A percentile compares a stretch with the other conserved stretches of the same genome.
phyloP scores from a whole-genome alignment of 176 grass and related monocot species.

The Oryza coarctata region DNA sequence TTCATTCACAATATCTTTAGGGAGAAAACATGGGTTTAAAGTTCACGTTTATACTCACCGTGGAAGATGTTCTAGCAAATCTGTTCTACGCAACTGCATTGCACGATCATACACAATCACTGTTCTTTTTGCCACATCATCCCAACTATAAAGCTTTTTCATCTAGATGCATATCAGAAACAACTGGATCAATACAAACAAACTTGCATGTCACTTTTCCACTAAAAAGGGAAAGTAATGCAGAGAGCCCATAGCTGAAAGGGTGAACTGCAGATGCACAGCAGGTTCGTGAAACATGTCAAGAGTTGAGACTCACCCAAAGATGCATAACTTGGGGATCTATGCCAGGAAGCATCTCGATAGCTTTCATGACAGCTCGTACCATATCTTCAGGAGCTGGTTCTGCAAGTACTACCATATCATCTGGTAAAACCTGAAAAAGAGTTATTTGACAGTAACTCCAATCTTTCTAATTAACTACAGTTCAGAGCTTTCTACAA shows the following conservation, averaged over 20 bases:
- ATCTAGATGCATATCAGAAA: slow-evolving; percentile 54
- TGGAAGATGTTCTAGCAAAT: slow-evolving; percentile 69
- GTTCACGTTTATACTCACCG: slow-evolving; percentile 42
- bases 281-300: neutral
- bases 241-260: neutral
- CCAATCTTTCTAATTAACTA: neutral
- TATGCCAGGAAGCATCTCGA: slow-evolving; percentile 77
- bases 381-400: slow-evolving; percentile 88
- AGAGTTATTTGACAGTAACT: neutral
- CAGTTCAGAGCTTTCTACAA: slow-evolving; percentile 16
- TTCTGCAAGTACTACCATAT: slow-evolving; percentile 94
- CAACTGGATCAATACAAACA: neutral
- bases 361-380: slow-evolving; percentile 71
- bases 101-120: slow-evolving; percentile 77
- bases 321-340: slow-evolving; percentile 87
- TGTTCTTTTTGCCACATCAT: slow-evolving; percentile 94
- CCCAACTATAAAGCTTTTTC: slow-evolving; percentile 91
- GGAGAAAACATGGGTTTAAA: slow-evolving; percentile 18
- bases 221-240: neutral
- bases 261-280: neutral
- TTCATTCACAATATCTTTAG: neutral
- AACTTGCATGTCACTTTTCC: neutral
- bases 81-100: slow-evolving; percentile 55
- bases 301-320: slow-evolving; percentile 45
- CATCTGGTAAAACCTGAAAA: slow-evolving; percentile 90